These are phyloP conservation scores for Auricularia heimuer DNA, from an alignment of 768 basidiomycete genomes.

Conservation along the genomic window DNA sequence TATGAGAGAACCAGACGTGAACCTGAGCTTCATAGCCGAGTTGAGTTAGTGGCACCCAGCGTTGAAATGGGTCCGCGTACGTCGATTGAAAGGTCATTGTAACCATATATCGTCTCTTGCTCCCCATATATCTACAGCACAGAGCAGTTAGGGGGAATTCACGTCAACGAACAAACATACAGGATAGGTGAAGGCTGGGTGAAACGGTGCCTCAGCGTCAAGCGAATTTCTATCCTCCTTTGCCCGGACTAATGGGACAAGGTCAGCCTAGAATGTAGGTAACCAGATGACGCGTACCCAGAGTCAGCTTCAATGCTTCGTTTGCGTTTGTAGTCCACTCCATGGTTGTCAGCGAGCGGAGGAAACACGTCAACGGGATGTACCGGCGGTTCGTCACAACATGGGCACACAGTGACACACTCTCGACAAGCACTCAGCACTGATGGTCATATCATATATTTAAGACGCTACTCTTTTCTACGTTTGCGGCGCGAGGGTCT, in stretches of 20 bases:
- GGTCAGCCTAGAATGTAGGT: neutral
- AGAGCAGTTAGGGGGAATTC: neutral
- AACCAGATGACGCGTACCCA: constrained; percentile 40
- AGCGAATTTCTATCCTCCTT: constrained; percentile 50
- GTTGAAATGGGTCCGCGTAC: constrained; percentile 34
- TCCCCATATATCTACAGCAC: constrained; percentile 80
- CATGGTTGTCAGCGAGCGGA: neutral
- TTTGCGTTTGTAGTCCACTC: constrained; percentile 79
- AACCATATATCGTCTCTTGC: constrained; percentile 94
- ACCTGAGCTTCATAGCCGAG: constrained; percentile 45
- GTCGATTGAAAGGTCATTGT: constrained; percentile 72
- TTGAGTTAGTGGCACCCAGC: neutral
- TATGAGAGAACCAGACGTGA: constrained; percentile 78
- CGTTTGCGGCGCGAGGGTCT: neutral
- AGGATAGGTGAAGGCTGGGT: constrained; percentile 91
- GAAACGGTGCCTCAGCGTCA: constrained; percentile 51
- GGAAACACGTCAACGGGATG: neutral
- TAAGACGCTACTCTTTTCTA: neutral
- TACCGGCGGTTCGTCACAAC: neutral
- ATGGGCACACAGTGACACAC: no score
- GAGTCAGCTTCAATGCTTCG: constrained; percentile 61
- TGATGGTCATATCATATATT: no score
- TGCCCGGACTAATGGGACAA: constrained; percentile 48
- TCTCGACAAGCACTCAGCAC: no score
- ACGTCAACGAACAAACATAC: constrained; percentile 30